Percentiles rank a stretch among this genome's conserved stretches.
phyloP scores from a whole-genome alignment of 257 asterid genomes.

The Solanum arcanum region DNA sequence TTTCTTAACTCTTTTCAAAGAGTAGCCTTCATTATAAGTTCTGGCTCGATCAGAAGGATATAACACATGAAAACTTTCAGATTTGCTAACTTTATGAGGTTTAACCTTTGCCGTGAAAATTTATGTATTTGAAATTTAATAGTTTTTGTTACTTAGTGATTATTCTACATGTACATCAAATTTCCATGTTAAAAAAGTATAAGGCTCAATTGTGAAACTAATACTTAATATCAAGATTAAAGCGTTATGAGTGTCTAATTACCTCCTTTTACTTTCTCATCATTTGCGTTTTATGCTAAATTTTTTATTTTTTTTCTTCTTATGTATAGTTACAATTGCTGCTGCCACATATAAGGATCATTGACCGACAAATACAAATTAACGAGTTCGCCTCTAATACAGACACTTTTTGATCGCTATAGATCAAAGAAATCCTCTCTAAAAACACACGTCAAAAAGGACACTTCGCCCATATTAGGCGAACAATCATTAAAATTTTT shows the following conservation, averaged over 20 bases:
- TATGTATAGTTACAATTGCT: background rate
- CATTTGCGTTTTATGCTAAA: background rate
- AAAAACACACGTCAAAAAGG: background rate
- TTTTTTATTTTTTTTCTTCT: background rate
- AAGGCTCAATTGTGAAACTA: background rate
- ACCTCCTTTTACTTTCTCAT: background rate
- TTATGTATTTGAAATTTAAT: background rate
- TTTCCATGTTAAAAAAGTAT: background rate
- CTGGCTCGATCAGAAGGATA: background rate
- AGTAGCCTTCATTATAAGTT: too few species aligned
- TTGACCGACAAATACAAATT: background rate
- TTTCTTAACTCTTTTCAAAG: too few species aligned
- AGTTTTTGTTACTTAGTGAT: background rate
- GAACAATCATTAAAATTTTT: background rate
- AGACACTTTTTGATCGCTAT: background rate
- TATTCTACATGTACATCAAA: background rate
- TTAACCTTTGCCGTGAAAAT: background rate
- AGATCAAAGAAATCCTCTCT: background rate
- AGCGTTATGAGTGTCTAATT: background rate
- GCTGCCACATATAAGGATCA: background rate
- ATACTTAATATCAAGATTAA: too few species aligned
- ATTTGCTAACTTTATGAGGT: background rate
- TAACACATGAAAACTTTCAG: background rate
- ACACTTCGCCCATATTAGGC: background rate
- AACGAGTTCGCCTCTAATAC: background rate